Evolutionary conservation across 1,139 yeast species (phyloP).

Genomic region (Zygotorulaspora mrakii): DNA sequence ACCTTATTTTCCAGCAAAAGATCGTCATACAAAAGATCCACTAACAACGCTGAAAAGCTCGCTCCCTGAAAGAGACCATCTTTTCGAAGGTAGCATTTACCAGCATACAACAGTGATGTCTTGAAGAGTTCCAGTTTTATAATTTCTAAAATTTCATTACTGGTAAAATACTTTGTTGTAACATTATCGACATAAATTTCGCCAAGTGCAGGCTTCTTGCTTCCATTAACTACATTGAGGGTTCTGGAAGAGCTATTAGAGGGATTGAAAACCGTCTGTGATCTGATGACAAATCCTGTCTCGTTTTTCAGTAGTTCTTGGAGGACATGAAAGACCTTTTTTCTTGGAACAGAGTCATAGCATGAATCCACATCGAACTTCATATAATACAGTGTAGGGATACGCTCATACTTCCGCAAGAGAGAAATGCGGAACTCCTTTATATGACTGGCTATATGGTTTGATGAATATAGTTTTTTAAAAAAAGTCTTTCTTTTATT

Average conservation of each 20-base stretch:
- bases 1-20: constrained; percentile 48
- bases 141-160: constrained; percentile 35
- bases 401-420: constrained; percentile 14
- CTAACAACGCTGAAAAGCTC: constrained; percentile 67
- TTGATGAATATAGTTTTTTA: constrained; percentile 35
- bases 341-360: constrained; percentile 68
- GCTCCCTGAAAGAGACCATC: constrained; percentile 87
- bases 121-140: constrained; percentile 42
- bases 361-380: constrained; percentile 80
- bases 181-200: constrained; percentile 26
- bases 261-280: constrained; percentile 19
- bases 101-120: constrained; percentile 40
- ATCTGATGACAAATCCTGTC: constrained; percentile 25
- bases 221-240: constrained; percentile 26
- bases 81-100: constrained; percentile 44
- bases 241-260: constrained; percentile 20
- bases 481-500: constrained; percentile 24
- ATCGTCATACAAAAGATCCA: constrained; percentile 69
- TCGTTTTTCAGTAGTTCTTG: constrained; percentile 19
- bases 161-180: constrained; percentile 26
- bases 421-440: constrained; percentile 34
- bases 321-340: constrained; percentile 40
- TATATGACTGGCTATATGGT: constrained; percentile 38
- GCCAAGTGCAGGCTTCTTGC: constrained; percentile 7
- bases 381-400: constrained; percentile 48